Conservation (phyloP, 768 basidiomycete genomes). For the Boletus bicolor region DNA sequence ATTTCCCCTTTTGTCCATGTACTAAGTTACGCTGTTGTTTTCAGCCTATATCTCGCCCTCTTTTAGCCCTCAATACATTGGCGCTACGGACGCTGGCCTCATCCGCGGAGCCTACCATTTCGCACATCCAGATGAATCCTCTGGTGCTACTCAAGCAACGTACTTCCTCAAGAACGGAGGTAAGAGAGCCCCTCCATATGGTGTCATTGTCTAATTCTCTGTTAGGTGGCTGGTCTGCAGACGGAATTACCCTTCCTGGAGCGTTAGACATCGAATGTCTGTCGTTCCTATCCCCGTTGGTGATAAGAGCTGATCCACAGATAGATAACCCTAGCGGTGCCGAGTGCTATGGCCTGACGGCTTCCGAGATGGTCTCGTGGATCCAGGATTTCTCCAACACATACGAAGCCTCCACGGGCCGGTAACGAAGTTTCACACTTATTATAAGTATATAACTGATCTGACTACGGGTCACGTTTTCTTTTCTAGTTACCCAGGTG, state of each 20-base stretch:
- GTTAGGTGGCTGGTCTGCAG: constrained; percentile 50
- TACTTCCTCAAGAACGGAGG: constrained; percentile 60
- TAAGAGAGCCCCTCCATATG: constrained; percentile 8
- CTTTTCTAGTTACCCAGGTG: constrained; percentile 40
- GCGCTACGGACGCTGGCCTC: constrained; percentile 52
- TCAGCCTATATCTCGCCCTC: constrained; percentile 24
- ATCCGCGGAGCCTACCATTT: constrained; percentile 64
- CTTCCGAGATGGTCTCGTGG: constrained; percentile 60
- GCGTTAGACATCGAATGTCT: constrained; percentile 62
- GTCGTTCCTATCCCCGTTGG: constrained; percentile 4
- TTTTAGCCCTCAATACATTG: constrained; percentile 50
- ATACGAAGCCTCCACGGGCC: constrained; percentile 45
- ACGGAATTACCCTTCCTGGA: constrained; percentile 61
- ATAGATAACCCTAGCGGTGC: constrained; percentile 51
- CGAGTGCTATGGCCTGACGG: constrained; percentile 52
- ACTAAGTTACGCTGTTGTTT: not conserved
- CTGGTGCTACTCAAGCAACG: constrained; percentile 56
- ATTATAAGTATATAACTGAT: not conserved
- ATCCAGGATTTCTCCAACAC: constrained; percentile 60
- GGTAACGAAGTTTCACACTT: constrained; percentile 31
- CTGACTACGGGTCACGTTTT: not conserved
- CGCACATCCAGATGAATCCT: constrained; percentile 50
- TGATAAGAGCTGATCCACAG: not conserved
- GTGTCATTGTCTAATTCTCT: not conserved
- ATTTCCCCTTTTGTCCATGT: not conserved